Evolutionary conservation across 352 stramenopile species (phyloP).

Genomic region (Globisporangium middletonii): DNA sequence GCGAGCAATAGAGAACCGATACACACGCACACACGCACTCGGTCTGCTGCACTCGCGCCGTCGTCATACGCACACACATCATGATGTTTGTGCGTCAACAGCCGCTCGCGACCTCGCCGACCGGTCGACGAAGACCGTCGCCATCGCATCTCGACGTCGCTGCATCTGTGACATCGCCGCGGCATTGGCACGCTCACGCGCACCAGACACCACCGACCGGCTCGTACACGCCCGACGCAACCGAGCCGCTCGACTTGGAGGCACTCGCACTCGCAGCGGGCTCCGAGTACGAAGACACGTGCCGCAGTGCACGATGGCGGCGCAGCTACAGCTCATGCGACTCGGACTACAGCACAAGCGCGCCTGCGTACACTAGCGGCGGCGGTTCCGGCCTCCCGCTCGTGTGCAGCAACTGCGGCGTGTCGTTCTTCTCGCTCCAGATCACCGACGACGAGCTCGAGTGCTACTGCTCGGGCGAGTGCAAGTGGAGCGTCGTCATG

Average conservation of each 20-base stretch:
- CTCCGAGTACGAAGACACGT: constrained; percentile 21
- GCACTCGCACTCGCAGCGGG: constrained; percentile 25
- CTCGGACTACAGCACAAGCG: background rate
- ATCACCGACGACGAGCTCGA: constrained; percentile 57
- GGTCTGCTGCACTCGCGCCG: background rate
- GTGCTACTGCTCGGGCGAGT: constrained; percentile 84
- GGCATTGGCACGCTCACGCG: background rate
- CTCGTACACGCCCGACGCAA: background rate
- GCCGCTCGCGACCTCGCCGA: background rate
- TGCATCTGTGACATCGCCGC: constrained; percentile 10
- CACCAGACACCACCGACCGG: constrained; percentile 10
- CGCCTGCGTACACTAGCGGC: background rate
- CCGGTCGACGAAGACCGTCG: background rate
- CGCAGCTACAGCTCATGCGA: constrained; percentile 4
- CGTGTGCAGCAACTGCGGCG: constrained; percentile 76
- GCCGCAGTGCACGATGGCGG: constrained; percentile 7
- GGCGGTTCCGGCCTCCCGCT: constrained; percentile 63
- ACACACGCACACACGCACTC: background rate
- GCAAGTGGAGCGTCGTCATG: constrained; percentile 88
- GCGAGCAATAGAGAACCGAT: background rate
- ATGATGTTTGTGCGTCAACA: background rate
- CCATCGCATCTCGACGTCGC: background rate
- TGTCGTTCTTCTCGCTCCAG: constrained; percentile 78
- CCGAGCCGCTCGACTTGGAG: constrained; percentile 40
- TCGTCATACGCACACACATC: background rate